Conservation (phyloP, 352 stramenopile genomes). For the Phytopythium chamaehyphon region DNA sequence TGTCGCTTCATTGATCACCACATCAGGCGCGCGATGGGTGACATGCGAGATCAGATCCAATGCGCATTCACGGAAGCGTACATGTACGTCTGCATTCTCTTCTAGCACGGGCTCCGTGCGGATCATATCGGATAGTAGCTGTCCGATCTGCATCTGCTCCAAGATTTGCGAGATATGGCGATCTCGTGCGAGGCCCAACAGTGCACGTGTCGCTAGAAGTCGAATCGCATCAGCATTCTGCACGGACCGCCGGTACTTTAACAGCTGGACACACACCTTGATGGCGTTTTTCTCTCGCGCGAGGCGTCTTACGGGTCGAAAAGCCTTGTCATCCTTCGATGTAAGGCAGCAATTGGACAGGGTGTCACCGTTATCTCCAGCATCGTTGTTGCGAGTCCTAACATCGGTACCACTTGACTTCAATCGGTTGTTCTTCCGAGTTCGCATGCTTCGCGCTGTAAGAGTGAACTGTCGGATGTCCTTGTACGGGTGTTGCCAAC, state of each 20-base stretch:
- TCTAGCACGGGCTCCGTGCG: conserved; percentile 80
- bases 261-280: conserved; percentile 84
- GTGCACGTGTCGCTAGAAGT: conserved; percentile 69
- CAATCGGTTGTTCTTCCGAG: conserved; percentile 29
- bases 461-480: conserved; percentile 79
- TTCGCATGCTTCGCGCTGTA: conserved; percentile 65
- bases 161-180: conserved; percentile 87
- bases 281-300: conserved; percentile 80
- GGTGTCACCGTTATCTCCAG: conserved; percentile 10
- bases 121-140: conserved; percentile 85
- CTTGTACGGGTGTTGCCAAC: conserved; percentile 83
- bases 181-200: conserved; percentile 82
- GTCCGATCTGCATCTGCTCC: conserved; percentile 87
- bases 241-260: conserved; percentile 85
- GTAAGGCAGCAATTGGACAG: conserved; percentile 42
- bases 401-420: neutral
- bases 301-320: conserved; percentile 67
- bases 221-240: conserved; percentile 86
- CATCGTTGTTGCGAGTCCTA: neutral
- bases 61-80: conserved; percentile 84
- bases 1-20: conserved; percentile 84
- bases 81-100: conserved; percentile 81
- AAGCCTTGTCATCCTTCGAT: conserved; percentile 59
- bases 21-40: conserved; percentile 73
- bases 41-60: conserved; percentile 87